Percentiles rank a stretch among this genome's conserved stretches.
phyloP scores from a whole-genome alignment of 1,284 basidiomycete species.

The Ganoderma sinense region DNA sequence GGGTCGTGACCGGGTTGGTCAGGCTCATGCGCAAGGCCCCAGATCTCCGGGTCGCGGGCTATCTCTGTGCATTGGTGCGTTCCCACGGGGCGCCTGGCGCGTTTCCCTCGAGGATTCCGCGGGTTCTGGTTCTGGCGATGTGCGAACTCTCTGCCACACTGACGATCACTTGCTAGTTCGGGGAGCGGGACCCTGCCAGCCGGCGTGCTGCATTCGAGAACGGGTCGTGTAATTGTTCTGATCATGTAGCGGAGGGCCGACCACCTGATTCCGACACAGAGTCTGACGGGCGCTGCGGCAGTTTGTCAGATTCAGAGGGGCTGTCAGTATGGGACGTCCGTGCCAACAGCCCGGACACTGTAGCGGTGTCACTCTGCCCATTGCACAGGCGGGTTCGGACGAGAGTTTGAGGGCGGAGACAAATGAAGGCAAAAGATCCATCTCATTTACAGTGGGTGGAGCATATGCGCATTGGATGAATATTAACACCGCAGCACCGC shows the following conservation, averaged over 20 bases:
- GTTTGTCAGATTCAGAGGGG: slow-evolving; percentile 6
- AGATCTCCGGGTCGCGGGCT: not conserved
- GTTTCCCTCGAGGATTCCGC: slow-evolving; percentile 30
- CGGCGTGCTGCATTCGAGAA: slow-evolving; percentile 25
- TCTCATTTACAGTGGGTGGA: slow-evolving; percentile 6
- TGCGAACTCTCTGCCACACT: slow-evolving; percentile 31
- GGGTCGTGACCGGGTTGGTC: not conserved
- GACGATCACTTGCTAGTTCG: slow-evolving; percentile 25
- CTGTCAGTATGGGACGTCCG: not conserved
- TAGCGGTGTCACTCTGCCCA: not conserved
- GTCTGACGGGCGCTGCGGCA: slow-evolving; percentile 14
- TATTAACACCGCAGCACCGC: slow-evolving; percentile 14
- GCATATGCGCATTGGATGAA: not conserved
- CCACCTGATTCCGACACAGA: not conserved
- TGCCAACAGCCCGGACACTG: not conserved
- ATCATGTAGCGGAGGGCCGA: slow-evolving; percentile 8
- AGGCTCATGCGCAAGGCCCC: not conserved
- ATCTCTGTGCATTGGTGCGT: slow-evolving; percentile 19
- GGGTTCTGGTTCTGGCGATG: slow-evolving; percentile 21
- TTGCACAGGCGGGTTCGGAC: not conserved
- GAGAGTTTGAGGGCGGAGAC: not conserved
- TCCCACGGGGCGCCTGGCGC: slow-evolving; percentile 26
- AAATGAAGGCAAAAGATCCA: not conserved
- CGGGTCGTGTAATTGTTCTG: slow-evolving; percentile 20
- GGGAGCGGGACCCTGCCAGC: slow-evolving; percentile 15